Conservation (phyloP, 2,329 filamentous ascomycete genomes). For the Diaporthe aspalathi region DNA sequence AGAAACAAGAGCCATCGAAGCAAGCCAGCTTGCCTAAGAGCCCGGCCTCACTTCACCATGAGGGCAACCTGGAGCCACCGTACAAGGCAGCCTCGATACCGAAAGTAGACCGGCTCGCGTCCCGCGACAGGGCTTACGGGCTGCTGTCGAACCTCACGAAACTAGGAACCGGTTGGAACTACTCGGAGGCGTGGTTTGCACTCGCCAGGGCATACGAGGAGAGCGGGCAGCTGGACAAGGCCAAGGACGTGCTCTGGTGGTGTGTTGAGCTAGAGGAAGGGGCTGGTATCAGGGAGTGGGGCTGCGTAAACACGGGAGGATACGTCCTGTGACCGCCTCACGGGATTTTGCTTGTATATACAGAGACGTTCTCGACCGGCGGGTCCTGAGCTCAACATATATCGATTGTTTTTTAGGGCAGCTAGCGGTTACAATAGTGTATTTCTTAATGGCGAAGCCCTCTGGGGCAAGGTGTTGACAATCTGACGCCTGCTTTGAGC, state of each 20-base stretch:
- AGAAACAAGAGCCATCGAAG: slow-evolving; percentile 28
- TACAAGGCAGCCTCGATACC: slow-evolving; percentile 73
- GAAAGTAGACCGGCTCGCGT: slow-evolving; percentile 84
- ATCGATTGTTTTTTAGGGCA: not conserved
- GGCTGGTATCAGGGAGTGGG: slow-evolving; percentile 83
- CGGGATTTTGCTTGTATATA: not conserved
- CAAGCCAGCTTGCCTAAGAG: slow-evolving; percentile 10
- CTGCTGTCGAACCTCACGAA: slow-evolving; percentile 86
- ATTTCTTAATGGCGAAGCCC: slow-evolving; percentile 21
- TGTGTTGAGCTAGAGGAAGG: slow-evolving; percentile 94
- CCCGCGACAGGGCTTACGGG: slow-evolving; percentile 88
- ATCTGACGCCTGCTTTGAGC: not conserved
- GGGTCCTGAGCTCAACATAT: slow-evolving; percentile 6
- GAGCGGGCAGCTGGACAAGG: slow-evolving; percentile 85
- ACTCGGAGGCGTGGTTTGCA: slow-evolving; percentile 91
- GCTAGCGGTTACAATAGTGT: slow-evolving; percentile 16
- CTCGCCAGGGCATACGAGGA: slow-evolving; percentile 89
- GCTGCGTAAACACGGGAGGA: slow-evolving; percentile 72
- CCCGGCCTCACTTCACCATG: slow-evolving; percentile 44
- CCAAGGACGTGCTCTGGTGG: slow-evolving; percentile 96
- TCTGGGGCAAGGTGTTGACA: not conserved
- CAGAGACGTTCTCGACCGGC: not conserved
- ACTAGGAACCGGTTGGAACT: slow-evolving; percentile 88
- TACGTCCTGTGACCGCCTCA: slow-evolving; percentile 66
- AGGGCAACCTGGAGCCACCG: slow-evolving; percentile 60